Conservation (phyloP, 208 protist species). For the Acanthamoeba royreba region DNA sequence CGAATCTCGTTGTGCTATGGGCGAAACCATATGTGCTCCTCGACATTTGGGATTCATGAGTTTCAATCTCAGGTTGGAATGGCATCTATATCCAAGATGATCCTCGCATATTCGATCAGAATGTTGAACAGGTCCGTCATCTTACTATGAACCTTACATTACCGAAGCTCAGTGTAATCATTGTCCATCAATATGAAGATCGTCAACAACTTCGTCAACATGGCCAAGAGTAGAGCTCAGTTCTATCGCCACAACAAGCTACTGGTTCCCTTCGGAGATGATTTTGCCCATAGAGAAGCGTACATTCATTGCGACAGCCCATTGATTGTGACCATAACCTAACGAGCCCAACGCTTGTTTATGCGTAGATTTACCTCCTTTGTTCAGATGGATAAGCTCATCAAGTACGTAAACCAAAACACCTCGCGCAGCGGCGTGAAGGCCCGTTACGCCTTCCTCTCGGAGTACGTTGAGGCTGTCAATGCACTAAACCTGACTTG, state of each 20-base stretch:
- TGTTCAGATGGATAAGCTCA: conserved; percentile 58
- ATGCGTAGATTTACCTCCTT: not conserved
- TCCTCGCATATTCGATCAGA: not conserved
- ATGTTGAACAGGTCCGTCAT: not conserved
- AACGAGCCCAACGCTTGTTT: no score
- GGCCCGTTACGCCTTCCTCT: conserved; percentile 54
- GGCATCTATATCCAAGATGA: conserved; percentile 57
- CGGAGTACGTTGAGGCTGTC: conserved; percentile 59
- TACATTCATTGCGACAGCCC: not conserved
- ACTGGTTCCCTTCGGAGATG: conserved; percentile 63
- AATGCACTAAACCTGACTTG: not conserved
- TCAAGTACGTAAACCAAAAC: conserved; percentile 57
- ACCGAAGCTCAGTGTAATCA: not conserved
- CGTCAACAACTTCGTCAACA: not conserved
- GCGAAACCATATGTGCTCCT: not conserved
- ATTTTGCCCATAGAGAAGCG: conserved; percentile 61
- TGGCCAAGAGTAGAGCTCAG: not conserved
- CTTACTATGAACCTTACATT: not conserved
- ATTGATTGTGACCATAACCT: not conserved
- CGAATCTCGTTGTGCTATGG: not conserved
- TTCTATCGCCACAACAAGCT: conserved; percentile 58
- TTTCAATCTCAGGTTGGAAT: conserved; percentile 48
- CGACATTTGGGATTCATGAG: no score
- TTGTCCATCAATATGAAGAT: not conserved
- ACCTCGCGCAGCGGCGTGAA: conserved; percentile 45